phyloP scores from a whole-genome alignment of 2,329 filamentous ascomycete genomes.

The Sporothrix schenckii region DNA sequence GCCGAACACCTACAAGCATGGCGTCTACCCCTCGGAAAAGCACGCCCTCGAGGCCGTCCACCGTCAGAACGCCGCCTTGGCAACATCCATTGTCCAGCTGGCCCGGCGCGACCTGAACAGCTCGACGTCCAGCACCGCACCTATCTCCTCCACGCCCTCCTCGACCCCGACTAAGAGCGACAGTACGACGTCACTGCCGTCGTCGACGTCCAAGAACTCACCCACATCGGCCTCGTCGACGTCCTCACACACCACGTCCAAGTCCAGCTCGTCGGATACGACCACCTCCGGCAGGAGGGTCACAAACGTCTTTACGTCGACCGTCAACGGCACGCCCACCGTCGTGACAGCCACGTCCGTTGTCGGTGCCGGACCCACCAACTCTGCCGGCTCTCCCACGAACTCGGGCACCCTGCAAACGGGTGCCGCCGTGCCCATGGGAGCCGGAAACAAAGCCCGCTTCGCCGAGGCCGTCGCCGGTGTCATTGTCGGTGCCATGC shows the following conservation, averaged over 20 bases:
- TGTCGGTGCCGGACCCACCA: slow-evolving; percentile 47
- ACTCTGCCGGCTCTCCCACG: slow-evolving; percentile 41
- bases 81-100: slow-evolving; percentile 64
- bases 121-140: slow-evolving; percentile 36
- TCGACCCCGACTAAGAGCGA: slow-evolving; percentile 36
- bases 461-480: slow-evolving; percentile 36
- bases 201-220: background rate
- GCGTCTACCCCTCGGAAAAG: slow-evolving; percentile 67
- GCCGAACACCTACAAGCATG: slow-evolving; percentile 66
- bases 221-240: slow-evolving; percentile 30
- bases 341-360: slow-evolving; percentile 55
- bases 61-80: slow-evolving; percentile 62
- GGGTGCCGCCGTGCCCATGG: slow-evolving; percentile 33
- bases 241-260: slow-evolving; percentile 30
- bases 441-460: slow-evolving; percentile 23
- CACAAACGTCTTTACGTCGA: slow-evolving; percentile 51
- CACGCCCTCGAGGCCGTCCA: slow-evolving; percentile 66
- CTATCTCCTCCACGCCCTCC: slow-evolving; percentile 31
- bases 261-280: slow-evolving; percentile 26
- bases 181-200: slow-evolving; percentile 30
- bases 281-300: slow-evolving; percentile 33
- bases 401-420: slow-evolving; percentile 45
- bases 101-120: slow-evolving; percentile 60
- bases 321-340: slow-evolving; percentile 51
- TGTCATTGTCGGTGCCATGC: slow-evolving; percentile 34